Conservation (phyloP, 2,329 filamentous ascomycete genomes). For the Parafenestella ontariensis region DNA sequence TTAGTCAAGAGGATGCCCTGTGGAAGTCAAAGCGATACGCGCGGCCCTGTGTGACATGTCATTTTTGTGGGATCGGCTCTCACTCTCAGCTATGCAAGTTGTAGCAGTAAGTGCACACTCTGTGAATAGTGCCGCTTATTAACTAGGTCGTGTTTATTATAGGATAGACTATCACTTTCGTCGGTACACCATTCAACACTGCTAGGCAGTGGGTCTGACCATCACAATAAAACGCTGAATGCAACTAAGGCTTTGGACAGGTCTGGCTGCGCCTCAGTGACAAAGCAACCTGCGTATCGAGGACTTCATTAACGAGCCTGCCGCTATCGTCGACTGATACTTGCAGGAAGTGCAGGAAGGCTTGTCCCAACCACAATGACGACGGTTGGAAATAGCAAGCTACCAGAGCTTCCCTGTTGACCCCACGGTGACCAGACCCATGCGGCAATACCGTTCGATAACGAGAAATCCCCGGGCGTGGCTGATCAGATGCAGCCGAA, state of each 20-base stretch:
- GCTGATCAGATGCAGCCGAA: conserved; percentile 46
- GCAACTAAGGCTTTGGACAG: conserved; percentile 18
- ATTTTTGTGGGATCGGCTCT: conserved; percentile 9
- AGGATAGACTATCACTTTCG: background rate
- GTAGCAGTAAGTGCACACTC: background rate
- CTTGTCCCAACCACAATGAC: conserved; percentile 16
- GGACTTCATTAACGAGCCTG: conserved; percentile 6
- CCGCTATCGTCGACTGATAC: conserved; percentile 17
- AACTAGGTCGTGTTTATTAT: conserved; percentile 11
- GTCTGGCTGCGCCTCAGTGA: conserved; percentile 26
- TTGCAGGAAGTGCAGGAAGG: conserved; percentile 15
- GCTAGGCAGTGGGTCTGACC: conserved; percentile 16
- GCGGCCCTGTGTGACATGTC: conserved; percentile 23
- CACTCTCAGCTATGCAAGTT: background rate
- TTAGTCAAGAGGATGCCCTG: conserved; percentile 13
- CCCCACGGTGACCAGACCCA: conserved; percentile 42
- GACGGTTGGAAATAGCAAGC: conserved; percentile 17
- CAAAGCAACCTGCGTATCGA: conserved; percentile 24
- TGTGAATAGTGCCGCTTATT: conserved; percentile 8
- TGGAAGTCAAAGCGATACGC: conserved; percentile 23
- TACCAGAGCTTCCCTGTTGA: conserved; percentile 22
- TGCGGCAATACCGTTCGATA: conserved; percentile 45
- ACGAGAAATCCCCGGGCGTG: conserved; percentile 46
- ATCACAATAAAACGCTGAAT: conserved; percentile 13
- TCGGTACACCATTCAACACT: conserved; percentile 2